Percentiles rank a stretch among this genome's conserved stretches.
Evolutionary conservation across 2,329 filamentous ascomycete genomes (phyloP).

Genomic region (Botrytis medusae): DNA sequence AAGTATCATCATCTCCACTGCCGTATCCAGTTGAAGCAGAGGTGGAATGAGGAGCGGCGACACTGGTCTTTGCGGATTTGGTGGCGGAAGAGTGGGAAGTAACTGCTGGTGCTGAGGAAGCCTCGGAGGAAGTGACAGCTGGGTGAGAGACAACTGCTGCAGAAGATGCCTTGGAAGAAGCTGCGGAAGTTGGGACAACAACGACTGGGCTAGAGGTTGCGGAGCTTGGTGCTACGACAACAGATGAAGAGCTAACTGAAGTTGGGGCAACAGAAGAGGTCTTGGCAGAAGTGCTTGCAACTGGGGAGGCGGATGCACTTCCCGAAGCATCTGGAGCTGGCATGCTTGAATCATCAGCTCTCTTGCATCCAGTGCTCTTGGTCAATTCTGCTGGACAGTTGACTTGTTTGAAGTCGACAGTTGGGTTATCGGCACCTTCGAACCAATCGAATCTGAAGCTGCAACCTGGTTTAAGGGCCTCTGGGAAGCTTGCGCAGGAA

Average conservation of each 20-base stretch:
- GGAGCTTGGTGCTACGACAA: not conserved
- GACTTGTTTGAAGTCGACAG: conserved; percentile 48
- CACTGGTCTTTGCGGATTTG: not conserved
- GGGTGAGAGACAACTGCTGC: not conserved
- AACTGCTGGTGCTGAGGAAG: not conserved
- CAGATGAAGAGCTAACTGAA: not conserved
- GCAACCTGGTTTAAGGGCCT: conserved; percentile 47
- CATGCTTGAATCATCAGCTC: conserved; percentile 29
- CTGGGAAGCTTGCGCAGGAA: conserved; percentile 48
- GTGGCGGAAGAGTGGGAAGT: not conserved
- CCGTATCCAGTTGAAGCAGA: not conserved
- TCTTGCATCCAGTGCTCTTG: conserved; percentile 45
- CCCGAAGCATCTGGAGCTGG: conserved; percentile 14
- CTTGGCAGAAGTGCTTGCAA: not conserved
- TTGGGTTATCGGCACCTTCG: conserved; percentile 49
- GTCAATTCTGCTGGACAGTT: conserved; percentile 49
- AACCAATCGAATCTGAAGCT: conserved; percentile 57
- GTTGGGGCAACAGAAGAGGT: not conserved
- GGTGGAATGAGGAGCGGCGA: not conserved
- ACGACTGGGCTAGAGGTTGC: not conserved
- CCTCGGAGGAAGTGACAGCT: not conserved
- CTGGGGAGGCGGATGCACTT: not conserved
- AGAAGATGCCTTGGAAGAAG: not conserved
- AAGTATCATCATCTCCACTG: not conserved
- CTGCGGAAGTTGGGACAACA: not conserved